Conservation (phyloP, 2,329 filamentous ascomycete species). For the Microdochium trichocladiopsis region DNA sequence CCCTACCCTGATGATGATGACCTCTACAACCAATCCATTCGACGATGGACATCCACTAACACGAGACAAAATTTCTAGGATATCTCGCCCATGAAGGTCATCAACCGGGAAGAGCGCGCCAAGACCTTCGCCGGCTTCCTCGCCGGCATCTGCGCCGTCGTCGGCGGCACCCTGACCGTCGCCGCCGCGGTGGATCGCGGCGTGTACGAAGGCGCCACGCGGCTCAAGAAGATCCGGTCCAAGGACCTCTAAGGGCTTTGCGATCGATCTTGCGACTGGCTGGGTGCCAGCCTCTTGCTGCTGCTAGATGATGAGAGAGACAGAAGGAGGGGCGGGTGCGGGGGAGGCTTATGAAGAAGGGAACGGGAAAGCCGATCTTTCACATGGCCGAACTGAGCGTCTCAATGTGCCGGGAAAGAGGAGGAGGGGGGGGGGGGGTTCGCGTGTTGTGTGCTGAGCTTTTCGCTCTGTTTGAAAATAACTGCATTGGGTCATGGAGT, state of each 20-base stretch:
- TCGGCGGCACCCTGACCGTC: constrained; percentile 92
- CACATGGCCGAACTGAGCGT: too few relatives aligned
- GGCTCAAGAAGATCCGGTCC: constrained; percentile 77
- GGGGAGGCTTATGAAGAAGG: too few relatives aligned
- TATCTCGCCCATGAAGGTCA: constrained; percentile 98
- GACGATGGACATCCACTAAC: too few relatives aligned
- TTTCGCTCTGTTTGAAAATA: neutral
- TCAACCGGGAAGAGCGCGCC: constrained; percentile 85
- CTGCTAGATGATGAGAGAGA: neutral
- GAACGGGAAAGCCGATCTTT: too few relatives aligned
- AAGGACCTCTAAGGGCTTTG: constrained; percentile 52
- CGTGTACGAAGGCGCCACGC: constrained; percentile 78
- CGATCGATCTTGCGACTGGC: too few relatives aligned
- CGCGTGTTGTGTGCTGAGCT: too few relatives aligned
- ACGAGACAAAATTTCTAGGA: constrained; percentile 53
- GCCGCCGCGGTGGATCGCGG: constrained; percentile 88
- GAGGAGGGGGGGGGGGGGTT: too few relatives aligned
- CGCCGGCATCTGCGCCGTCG: constrained; percentile 87
- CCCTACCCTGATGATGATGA: too few relatives aligned
- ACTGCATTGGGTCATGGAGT: neutral
- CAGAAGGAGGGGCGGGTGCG: neutral
- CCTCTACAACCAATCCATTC: too few relatives aligned
- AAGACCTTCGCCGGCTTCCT: constrained; percentile 92
- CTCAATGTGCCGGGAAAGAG: too few relatives aligned
- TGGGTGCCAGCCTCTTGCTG: neutral